A percentile compares a stretch with the other conserved stretches of the same genome.
phyloP scores from a whole-genome alignment of 352 stramenopile genomes.

The Elongisporangium senticosum region DNA sequence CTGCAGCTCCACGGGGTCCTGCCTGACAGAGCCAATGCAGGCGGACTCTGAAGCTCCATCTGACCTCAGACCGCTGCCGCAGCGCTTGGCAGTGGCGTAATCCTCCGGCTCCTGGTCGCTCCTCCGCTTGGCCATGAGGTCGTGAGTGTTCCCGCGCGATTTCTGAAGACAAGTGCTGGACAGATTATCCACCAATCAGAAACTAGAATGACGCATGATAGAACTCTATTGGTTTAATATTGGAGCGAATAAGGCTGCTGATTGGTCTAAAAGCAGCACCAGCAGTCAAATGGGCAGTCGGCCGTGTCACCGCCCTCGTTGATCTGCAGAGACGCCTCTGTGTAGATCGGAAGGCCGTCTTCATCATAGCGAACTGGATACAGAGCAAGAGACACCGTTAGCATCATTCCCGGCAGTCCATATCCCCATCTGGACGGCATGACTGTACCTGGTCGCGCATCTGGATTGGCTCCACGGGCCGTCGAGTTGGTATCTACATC shows the following conservation, averaged over 20 bases:
- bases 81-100: neutral
- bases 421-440: neutral
- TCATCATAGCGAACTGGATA: slow-evolving; percentile 76
- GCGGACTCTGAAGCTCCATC: neutral
- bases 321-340: slow-evolving; percentile 77
- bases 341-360: slow-evolving; percentile 85
- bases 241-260: slow-evolving; percentile 7
- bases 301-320: slow-evolving; percentile 75
- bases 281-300: slow-evolving; percentile 89
- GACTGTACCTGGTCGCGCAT: slow-evolving; percentile 60
- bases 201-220: neutral
- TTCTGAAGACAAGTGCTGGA: neutral
- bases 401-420: neutral
- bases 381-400: slow-evolving; percentile 3
- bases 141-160: neutral
- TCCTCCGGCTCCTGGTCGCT: neutral
- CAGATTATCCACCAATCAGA: slow-evolving; percentile 2
- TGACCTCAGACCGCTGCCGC: too few species aligned
- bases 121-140: neutral
- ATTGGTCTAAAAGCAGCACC: slow-evolving; percentile 79
- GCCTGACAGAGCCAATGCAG: neutral
- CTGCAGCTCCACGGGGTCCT: slow-evolving; percentile 36
- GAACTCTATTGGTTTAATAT: slow-evolving; percentile 14
- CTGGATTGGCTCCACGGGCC: slow-evolving; percentile 53
- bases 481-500: slow-evolving; percentile 73